Evolutionary conservation across 2,329 filamentous ascomycete species (phyloP).

Genomic region (Colletotrichum echinochloae): DNA sequence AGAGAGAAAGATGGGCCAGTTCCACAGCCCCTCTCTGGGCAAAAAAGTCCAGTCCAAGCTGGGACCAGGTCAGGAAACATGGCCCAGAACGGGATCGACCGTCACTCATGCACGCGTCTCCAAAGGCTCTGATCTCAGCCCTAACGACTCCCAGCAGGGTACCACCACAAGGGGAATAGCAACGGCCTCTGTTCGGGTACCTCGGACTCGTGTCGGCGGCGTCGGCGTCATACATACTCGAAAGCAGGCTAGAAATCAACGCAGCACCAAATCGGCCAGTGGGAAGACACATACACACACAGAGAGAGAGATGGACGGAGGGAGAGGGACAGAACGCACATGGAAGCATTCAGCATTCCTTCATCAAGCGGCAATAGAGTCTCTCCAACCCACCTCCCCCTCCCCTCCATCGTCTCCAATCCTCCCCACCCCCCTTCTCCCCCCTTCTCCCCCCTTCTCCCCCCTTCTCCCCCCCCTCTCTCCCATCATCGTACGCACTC

Average conservation of each 20-base stretch:
- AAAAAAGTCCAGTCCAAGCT: neutral
- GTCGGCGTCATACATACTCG: neutral
- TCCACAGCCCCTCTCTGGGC: constrained; percentile 2
- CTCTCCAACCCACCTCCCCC: neutral
- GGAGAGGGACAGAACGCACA: neutral
- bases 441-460: neutral
- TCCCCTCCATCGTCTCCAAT: neutral
- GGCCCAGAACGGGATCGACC: neutral
- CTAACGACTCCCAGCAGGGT: neutral
- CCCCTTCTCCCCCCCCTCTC: no score
- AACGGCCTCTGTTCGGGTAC: constrained; percentile 10
- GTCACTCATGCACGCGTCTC: neutral
- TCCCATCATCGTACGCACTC: neutral
- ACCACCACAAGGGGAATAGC: neutral
- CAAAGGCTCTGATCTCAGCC: constrained; percentile 17
- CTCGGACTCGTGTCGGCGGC: constrained; percentile 28
- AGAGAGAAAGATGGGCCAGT: neutral
- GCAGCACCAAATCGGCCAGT: neutral
- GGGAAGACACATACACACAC: neutral
- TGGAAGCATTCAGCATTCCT: neutral
- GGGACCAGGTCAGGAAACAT: neutral
- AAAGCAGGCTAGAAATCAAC: neutral
- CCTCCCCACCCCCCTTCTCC: neutral
- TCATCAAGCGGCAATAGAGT: neutral
- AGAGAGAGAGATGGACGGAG: no score